A percentile compares a stretch with the other conserved stretches of the same genome.
Conservation (phyloP, 176 grass and related monocot genomes). For the sorghum (Sorghum bicolor) region DNA sequence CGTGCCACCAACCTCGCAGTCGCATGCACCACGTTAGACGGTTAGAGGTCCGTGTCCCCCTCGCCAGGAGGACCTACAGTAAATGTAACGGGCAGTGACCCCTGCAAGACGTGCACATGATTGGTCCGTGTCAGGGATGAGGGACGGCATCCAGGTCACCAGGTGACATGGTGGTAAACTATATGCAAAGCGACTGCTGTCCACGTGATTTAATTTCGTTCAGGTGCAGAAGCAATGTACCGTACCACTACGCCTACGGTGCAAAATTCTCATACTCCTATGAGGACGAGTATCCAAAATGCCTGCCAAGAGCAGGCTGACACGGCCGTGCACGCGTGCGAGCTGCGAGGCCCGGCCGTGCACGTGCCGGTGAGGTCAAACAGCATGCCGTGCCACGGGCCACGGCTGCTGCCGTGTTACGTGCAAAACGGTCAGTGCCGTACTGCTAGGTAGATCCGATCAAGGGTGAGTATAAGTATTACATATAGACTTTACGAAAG, state of each 20-base stretch:
- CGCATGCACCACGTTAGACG: slow-evolving; percentile 24
- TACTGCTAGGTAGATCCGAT: background rate
- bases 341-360: too few relatives aligned
- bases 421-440: background rate
- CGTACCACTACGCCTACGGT: background rate
- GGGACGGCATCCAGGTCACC: background rate
- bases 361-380: too few relatives aligned
- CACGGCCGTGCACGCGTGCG: too few relatives aligned
- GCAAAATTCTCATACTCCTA: too few relatives aligned
- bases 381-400: too few relatives aligned
- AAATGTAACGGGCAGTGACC: background rate
- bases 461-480: too few relatives aligned
- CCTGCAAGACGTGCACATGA: too few relatives aligned
- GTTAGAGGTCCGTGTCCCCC: slow-evolving; percentile 1
- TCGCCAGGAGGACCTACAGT: background rate
- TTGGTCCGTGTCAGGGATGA: too few relatives aligned
- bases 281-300: too few relatives aligned
- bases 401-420: background rate
- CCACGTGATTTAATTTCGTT: background rate
- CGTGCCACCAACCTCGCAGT: slow-evolving; percentile 32
- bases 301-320: too few relatives aligned
- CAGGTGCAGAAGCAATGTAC: background rate
- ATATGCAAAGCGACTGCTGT: background rate
- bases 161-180: background rate
- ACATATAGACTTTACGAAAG: too few relatives aligned